Conservation (phyloP, 1,284 basidiomycete genomes). For the Taiwanofungus camphoratus region DNA sequence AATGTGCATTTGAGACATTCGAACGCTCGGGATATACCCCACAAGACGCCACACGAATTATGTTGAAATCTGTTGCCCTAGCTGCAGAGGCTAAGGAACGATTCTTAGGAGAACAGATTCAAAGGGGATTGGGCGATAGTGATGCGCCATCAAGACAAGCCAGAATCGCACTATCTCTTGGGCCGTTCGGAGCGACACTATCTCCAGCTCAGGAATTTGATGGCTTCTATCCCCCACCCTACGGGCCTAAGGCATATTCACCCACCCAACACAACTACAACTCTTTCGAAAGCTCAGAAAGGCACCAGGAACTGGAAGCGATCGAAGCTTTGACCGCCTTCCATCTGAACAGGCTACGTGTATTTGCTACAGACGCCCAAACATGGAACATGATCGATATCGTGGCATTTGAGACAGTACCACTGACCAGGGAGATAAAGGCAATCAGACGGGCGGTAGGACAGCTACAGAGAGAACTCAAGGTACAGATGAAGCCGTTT, state of each 20-base stretch:
- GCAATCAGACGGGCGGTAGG: conserved; percentile 63
- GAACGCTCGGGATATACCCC: conserved; percentile 43
- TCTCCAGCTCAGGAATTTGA: conserved; percentile 67
- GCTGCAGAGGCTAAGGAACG: conserved; percentile 41
- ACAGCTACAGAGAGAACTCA: conserved; percentile 21
- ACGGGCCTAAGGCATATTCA: conserved; percentile 49
- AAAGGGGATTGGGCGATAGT: neutral
- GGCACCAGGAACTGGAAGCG: conserved; percentile 28
- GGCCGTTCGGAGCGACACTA: conserved; percentile 69
- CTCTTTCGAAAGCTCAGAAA: conserved; percentile 33
- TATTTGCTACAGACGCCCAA: conserved; percentile 42
- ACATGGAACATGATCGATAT: conserved; percentile 57
- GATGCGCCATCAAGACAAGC: conserved; percentile 12
- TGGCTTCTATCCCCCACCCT: conserved; percentile 72
- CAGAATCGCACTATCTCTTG: conserved; percentile 63
- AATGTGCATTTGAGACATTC: conserved; percentile 55
- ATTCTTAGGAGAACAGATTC: conserved; percentile 26
- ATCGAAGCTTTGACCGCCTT: conserved; percentile 55
- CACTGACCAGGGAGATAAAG: conserved; percentile 57
- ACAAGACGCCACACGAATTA: conserved; percentile 39
- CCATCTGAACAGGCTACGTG: conserved; percentile 59
- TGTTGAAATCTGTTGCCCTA: conserved; percentile 51
- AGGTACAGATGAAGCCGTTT: conserved; percentile 50
- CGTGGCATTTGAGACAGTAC: conserved; percentile 79
- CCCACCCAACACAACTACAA: conserved; percentile 33